Percentiles rank a stretch among this genome's conserved stretches.
phyloP scores from a whole-genome alignment of 225 moss, liverwort and hornwort genomes.

The Antitrichia curtipendula region DNA sequence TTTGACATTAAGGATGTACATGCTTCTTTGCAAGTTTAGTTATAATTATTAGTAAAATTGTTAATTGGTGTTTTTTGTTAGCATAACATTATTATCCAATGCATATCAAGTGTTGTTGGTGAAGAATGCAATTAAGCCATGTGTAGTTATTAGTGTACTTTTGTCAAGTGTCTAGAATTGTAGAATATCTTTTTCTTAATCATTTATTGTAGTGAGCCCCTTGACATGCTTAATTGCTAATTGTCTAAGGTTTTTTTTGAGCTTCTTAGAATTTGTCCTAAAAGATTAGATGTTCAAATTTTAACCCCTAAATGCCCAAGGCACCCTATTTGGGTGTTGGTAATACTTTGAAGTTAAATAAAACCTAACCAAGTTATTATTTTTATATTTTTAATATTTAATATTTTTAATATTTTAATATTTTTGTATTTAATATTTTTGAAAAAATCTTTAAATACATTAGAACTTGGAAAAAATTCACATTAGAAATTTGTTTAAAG shows the following conservation, averaged over 20 bases:
- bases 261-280: neutral
- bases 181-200: neutral
- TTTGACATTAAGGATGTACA: neutral
- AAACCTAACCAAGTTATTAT: no score
- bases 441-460: no score
- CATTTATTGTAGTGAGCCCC: neutral
- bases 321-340: no score
- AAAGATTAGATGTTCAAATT: no score
- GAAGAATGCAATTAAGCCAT: neutral
- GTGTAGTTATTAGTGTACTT: neutral
- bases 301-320: no score
- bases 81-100: neutral
- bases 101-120: neutral
- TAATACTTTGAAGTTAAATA: no score
- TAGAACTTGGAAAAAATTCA: no score
- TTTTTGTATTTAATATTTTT: no score
- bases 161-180: neutral
- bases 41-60: neutral
- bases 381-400: no score
- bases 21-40: neutral
- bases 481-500: no score
- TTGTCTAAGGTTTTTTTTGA: neutral
- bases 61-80: neutral
- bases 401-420: no score
- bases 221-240: neutral